A percentile compares a stretch with the other conserved stretches of the same genome.
Evolutionary conservation across 345 rosid species (phyloP).

Genomic region (Hibiscus syriacus): DNA sequence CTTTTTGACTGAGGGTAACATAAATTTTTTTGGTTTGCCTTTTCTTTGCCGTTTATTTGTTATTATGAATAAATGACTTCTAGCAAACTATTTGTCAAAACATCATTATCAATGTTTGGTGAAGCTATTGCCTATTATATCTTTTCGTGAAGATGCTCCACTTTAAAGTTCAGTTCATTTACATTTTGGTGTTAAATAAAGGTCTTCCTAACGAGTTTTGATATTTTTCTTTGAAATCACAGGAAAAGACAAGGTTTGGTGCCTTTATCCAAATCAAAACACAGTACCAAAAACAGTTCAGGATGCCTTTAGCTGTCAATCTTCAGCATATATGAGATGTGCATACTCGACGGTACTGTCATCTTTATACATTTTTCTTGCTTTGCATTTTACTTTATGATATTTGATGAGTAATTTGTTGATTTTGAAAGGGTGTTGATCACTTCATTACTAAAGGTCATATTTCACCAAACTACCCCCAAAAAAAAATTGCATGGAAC

Average conservation of each 20-base stretch:
- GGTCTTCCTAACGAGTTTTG: constrained; percentile 1
- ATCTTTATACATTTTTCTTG: neutral
- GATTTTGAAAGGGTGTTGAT: neutral
- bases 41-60: neutral
- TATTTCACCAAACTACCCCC: neutral
- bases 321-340: constrained; percentile 27
- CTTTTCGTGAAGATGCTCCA: neutral
- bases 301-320: constrained; percentile 34
- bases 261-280: constrained; percentile 85
- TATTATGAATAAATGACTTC: neutral
- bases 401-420: neutral
- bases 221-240: constrained; percentile 17
- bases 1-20: neutral
- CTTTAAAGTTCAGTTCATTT: neutral
- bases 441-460: neutral
- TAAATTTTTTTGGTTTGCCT: neutral
- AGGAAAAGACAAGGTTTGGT: constrained; percentile 75
- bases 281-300: constrained; percentile 46
- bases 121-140: neutral
- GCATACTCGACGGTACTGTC: constrained; percentile 1
- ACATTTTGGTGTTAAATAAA: neutral
- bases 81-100: neutral
- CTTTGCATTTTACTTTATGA: neutral
- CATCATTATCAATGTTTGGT: no score
- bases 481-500: neutral